These are phyloP conservation scores for Trebouxia sp. DNA, from an alignment of 139 green algal species.

Conservation along the genomic window DNA sequence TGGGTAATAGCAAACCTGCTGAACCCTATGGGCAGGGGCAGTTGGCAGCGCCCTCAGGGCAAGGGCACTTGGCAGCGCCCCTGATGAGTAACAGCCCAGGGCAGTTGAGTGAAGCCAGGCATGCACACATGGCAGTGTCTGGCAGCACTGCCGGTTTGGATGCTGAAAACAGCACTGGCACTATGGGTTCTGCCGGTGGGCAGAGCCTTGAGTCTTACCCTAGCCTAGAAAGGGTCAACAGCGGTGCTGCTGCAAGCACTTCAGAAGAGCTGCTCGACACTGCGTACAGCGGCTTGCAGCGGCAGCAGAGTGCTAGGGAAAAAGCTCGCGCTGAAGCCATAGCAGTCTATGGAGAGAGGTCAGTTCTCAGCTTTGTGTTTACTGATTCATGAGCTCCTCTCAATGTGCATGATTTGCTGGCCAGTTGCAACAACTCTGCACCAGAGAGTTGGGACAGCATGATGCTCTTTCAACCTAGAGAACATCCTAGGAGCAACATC, in stretches of 20 bases:
- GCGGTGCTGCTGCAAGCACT: background rate
- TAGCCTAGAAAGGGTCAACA: background rate
- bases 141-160: conserved; percentile 5
- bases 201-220: background rate
- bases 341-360: conserved; percentile 37
- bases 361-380: background rate
- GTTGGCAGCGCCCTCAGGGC: background rate
- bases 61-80: background rate
- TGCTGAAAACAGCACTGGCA: background rate
- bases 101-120: background rate
- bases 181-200: background rate
- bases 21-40: background rate
- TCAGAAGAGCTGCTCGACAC: background rate
- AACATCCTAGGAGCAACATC: no score
- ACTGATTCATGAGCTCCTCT: background rate
- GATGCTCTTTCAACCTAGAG: no score
- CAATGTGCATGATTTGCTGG: no score
- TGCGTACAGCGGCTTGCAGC: background rate
- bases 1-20: background rate
- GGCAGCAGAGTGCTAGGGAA: background rate
- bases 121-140: conserved; percentile 19
- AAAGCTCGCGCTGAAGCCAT: conserved; percentile 17
- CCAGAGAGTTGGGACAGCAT: no score
- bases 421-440: no score
- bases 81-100: background rate